A percentile compares a stretch with the other conserved stretches of the same genome.
These are phyloP conservation scores for Ammopiptanthus mongolicus DNA, from an alignment of 306 rosid genomes.

Conservation along the genomic window DNA sequence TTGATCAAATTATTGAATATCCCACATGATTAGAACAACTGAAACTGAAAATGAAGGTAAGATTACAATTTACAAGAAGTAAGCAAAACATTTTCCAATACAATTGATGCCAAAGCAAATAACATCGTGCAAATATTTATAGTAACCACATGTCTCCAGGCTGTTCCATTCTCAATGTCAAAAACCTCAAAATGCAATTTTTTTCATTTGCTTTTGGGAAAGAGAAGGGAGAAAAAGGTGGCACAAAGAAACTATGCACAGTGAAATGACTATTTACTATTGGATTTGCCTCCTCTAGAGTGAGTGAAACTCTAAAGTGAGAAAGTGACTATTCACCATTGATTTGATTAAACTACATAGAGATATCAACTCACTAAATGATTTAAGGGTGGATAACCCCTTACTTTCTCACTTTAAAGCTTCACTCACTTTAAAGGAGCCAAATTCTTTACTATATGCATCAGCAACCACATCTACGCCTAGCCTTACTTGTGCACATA, in stretches of 20 bases:
- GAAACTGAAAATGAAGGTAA: neutral
- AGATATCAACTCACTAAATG: too few relatives aligned
- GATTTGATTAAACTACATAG: too few relatives aligned
- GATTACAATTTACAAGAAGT: too few relatives aligned
- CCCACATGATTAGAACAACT: neutral
- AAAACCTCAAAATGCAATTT: neutral
- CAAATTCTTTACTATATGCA: too few relatives aligned
- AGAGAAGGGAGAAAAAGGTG: neutral
- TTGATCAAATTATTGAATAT: neutral
- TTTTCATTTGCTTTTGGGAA: neutral
- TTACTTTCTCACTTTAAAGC: too few relatives aligned
- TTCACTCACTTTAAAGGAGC: too few relatives aligned
- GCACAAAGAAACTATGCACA: neutral
- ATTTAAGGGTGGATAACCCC: too few relatives aligned
- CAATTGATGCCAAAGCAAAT: neutral
- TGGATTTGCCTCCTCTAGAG: too few relatives aligned
- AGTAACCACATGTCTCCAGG: too few relatives aligned
- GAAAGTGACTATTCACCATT: too few relatives aligned
- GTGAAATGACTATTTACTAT: neutral
- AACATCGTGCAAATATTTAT: neutral
- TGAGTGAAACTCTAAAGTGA: too few relatives aligned
- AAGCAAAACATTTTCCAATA: neutral
- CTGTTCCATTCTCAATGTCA: neutral
- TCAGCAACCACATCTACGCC: neutral
- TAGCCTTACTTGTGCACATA: neutral